A percentile compares a stretch with the other conserved stretches of the same genome.
These are phyloP conservation scores for Pichia sp. DNA, from an alignment of 1,139 yeast species.

Conservation along the genomic window DNA sequence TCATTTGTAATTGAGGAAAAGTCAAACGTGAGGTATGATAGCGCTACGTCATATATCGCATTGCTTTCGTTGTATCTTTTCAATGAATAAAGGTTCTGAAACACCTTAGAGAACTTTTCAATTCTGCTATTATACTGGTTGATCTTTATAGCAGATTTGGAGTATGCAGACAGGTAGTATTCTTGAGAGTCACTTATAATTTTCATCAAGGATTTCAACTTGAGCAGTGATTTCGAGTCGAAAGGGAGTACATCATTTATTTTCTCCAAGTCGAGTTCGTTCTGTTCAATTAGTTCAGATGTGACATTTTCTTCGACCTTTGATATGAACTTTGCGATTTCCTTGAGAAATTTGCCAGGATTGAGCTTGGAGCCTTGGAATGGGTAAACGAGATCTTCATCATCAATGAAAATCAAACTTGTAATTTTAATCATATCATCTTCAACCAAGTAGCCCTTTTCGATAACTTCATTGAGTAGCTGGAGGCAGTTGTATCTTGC, in stretches of 20 bases:
- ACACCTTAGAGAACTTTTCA: slow-evolving; percentile 19
- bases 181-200: slow-evolving; percentile 30
- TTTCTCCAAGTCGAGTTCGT: slow-evolving; percentile 29
- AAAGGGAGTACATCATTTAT: slow-evolving; percentile 25
- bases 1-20: slow-evolving; percentile 27
- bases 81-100: slow-evolving; percentile 24
- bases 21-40: slow-evolving; percentile 38
- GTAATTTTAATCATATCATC: slow-evolving; percentile 39
- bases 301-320: slow-evolving; percentile 30
- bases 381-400: slow-evolving; percentile 25
- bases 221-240: slow-evolving; percentile 31
- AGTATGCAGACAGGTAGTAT: slow-evolving; percentile 21
- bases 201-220: slow-evolving; percentile 32
- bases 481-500: slow-evolving; percentile 49
- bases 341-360: slow-evolving; percentile 22
- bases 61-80: slow-evolving; percentile 22
- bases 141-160: slow-evolving; percentile 10
- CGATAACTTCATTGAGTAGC: slow-evolving; percentile 49
- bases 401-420: slow-evolving; percentile 39
- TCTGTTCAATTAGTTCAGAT: slow-evolving; percentile 31
- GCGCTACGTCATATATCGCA: slow-evolving; percentile 31
- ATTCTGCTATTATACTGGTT: slow-evolving; percentile 10
- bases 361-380: slow-evolving; percentile 18
- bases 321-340: slow-evolving; percentile 40
- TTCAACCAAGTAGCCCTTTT: slow-evolving; percentile 57